Percentiles rank a stretch among this genome's conserved stretches.
phyloP scores from a whole-genome alignment of 371 early-diverging fungal species.

The Saksenaea oblongispora region DNA sequence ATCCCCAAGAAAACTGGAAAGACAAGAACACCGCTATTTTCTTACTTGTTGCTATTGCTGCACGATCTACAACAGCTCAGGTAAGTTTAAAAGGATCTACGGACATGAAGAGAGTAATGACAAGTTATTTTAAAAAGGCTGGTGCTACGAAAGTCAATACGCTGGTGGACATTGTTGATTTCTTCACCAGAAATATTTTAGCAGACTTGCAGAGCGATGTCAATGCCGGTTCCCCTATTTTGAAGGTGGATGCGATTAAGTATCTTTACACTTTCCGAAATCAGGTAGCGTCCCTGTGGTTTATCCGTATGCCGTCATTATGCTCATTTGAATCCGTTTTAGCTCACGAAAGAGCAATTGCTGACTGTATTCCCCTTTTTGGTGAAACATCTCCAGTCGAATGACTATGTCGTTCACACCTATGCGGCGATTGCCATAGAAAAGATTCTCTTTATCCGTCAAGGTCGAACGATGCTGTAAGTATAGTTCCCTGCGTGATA shows the following conservation, averaged over 20 bases:
- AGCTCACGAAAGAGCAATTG: slow-evolving; percentile 78
- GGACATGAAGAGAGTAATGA: slow-evolving; percentile 7
- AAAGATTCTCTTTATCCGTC: slow-evolving; percentile 83
- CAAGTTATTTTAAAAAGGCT: slow-evolving; percentile 32
- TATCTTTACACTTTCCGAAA: slow-evolving; percentile 90
- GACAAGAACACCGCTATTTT: slow-evolving; percentile 95
- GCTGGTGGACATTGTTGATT: slow-evolving; percentile 78
- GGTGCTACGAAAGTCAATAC: slow-evolving; percentile 84
- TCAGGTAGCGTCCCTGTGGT: slow-evolving; percentile 53
- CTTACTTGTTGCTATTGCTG: slow-evolving; percentile 85
- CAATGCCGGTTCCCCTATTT: slow-evolving; percentile 77
- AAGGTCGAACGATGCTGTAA: slow-evolving; percentile 64
- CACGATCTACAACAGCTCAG: slow-evolving; percentile 61
- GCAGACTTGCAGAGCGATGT: slow-evolving; percentile 78
- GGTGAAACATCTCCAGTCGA: slow-evolving; percentile 77
- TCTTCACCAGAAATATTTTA: slow-evolving; percentile 82
- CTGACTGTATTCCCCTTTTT: slow-evolving; percentile 77
- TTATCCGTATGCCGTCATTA: neutral
- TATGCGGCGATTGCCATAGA: slow-evolving; percentile 94
- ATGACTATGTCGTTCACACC: slow-evolving; percentile 85
- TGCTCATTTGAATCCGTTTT: neutral
- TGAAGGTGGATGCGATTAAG: slow-evolving; percentile 93
- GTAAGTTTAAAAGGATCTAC: slow-evolving; percentile 22
- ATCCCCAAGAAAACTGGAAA: slow-evolving; percentile 86
- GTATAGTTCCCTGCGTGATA: slow-evolving; percentile 15